Evolutionary conservation across 805 yeast species (phyloP).

Genomic region (Sugiyamaella chiloensis): DNA sequence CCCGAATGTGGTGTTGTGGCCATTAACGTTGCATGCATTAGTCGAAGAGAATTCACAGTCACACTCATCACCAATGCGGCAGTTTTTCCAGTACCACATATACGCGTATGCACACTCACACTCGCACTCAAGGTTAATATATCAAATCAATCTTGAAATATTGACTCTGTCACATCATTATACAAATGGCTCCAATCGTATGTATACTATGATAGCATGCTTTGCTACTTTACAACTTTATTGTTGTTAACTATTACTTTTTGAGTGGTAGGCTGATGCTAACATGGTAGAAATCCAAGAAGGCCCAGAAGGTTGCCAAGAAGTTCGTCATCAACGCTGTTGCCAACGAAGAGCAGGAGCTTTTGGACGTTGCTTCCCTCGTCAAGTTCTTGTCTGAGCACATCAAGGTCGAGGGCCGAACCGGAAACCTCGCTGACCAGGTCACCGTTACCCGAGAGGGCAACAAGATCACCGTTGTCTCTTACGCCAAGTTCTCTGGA

Average conservation of each 20-base stretch:
- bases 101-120: background rate
- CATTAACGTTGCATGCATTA: conserved; percentile 4
- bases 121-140: too few relatives aligned
- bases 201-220: conserved; percentile 44
- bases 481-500: conserved; percentile 97
- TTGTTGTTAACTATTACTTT: conserved; percentile 29
- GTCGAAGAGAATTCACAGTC: background rate
- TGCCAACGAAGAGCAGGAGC: conserved; percentile 95
- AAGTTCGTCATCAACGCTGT: conserved; percentile 89
- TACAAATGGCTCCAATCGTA: conserved; percentile 89
- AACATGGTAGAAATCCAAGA: conserved; percentile 60
- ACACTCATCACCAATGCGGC: background rate
- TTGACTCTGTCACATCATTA: too few relatives aligned
- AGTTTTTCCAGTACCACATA: background rate
- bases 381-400: conserved; percentile 97
- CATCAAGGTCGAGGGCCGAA: conserved; percentile 96
- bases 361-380: conserved; percentile 96
- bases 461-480: conserved; percentile 82
- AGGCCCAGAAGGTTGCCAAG: conserved; percentile 51
- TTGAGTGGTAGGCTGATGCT: conserved; percentile 74
- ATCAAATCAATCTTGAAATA: too few relatives aligned
- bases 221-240: conserved; percentile 35
- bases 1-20: background rate
- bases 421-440: conserved; percentile 96
- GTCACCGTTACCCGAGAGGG: conserved; percentile 85